These are phyloP conservation scores for Fusarium cyanostomum DNA, from an alignment of 2,329 filamentous ascomycete genomes.

Conservation along the genomic window DNA sequence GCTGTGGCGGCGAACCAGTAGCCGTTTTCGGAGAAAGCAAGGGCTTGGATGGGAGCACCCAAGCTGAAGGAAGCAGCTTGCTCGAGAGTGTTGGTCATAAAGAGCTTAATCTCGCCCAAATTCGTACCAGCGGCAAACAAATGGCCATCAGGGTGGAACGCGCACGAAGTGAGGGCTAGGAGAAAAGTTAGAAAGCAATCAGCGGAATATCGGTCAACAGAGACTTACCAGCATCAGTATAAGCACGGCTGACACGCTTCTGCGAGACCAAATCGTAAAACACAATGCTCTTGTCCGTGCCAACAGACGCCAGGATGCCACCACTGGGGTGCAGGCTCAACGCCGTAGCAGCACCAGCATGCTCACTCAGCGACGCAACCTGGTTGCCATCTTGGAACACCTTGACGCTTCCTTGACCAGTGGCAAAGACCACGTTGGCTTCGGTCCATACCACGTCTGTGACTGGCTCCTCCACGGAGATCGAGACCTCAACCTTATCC, in stretches of 20 bases:
- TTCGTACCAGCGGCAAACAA: constrained; percentile 86
- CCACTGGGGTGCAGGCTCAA: constrained; percentile 85
- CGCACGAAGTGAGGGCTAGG: constrained; percentile 76
- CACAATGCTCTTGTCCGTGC: constrained; percentile 90
- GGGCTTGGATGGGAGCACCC: constrained; percentile 74
- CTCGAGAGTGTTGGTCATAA: constrained; percentile 82
- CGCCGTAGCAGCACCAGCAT: constrained; percentile 82
- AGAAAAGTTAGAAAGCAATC: constrained; percentile 7
- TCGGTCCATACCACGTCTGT: constrained; percentile 73
- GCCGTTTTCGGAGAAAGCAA: constrained; percentile 95
- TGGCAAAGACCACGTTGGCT: constrained; percentile 75
- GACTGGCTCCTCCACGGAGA: constrained; percentile 74
- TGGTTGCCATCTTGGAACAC: constrained; percentile 78
- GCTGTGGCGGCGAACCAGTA: constrained; percentile 91
- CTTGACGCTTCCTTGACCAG: constrained; percentile 80
- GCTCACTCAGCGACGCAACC: constrained; percentile 76
- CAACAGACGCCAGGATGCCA: constrained; percentile 85
- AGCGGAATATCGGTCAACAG: neutral
- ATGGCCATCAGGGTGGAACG: constrained; percentile 97
- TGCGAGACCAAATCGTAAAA: constrained; percentile 81
- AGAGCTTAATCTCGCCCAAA: constrained; percentile 85
- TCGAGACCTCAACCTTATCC: constrained; percentile 71
- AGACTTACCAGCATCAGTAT: constrained; percentile 78
- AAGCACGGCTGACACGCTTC: constrained; percentile 79
- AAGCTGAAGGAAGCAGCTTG: constrained; percentile 78